Conservation (phyloP, 2,329 filamentous ascomycete species). For the Fusarium fracticaudum region DNA sequence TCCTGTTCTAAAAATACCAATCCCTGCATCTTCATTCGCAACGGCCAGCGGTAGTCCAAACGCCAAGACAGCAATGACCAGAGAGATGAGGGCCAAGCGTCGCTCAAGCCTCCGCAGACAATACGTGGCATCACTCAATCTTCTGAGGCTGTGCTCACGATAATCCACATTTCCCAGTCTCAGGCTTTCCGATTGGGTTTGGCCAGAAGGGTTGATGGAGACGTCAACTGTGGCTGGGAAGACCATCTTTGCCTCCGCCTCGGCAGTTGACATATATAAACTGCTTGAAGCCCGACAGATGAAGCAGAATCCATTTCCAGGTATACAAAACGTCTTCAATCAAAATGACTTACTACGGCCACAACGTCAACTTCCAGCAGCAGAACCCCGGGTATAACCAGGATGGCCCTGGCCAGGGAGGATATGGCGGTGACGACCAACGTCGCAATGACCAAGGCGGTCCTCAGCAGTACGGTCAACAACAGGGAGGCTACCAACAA, state of each 20-base stretch:
- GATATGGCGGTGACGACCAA: constrained; percentile 10
- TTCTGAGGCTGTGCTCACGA: constrained; percentile 16
- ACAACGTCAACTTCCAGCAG: constrained; percentile 18
- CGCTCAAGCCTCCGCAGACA: constrained; percentile 6
- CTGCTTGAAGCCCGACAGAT: background rate
- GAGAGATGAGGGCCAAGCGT: background rate
- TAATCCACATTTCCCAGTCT: constrained; percentile 4
- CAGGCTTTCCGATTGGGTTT: constrained; percentile 6
- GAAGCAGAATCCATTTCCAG: background rate
- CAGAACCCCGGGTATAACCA: constrained; percentile 5
- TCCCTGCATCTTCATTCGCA: constrained; percentile 6
- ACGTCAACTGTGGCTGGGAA: constrained; percentile 14
- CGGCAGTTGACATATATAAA: constrained; percentile 14
- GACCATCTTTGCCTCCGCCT: background rate
- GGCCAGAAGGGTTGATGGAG: background rate
- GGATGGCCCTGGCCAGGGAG: constrained; percentile 1
- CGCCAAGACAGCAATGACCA: constrained; percentile 13
- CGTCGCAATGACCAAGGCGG: constrained; percentile 7
- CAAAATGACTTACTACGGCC: constrained; percentile 22
- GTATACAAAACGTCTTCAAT: background rate
- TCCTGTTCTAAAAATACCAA: constrained; percentile 18
- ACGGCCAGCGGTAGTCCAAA: background rate
- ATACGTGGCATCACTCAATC: constrained; percentile 27
- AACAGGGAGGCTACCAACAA: constrained; percentile 8
- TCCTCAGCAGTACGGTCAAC: background rate